These are phyloP conservation scores for Suillus variegatus DNA, from an alignment of 768 basidiomycete genomes.

Conservation along the genomic window DNA sequence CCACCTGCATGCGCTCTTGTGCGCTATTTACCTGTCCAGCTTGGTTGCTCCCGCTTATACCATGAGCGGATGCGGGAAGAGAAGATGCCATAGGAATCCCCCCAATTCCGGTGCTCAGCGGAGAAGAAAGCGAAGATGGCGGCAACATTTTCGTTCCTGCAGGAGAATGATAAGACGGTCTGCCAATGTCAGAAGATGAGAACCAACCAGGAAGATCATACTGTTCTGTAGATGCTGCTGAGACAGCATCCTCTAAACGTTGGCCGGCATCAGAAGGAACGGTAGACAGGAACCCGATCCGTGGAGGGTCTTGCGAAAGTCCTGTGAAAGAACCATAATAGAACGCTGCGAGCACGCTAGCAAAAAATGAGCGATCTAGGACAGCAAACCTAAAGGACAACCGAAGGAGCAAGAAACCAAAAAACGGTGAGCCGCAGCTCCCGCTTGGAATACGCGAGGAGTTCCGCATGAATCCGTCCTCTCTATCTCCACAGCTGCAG, in stretches of 20 bases:
- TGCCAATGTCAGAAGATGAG: background rate
- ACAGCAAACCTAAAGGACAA: background rate
- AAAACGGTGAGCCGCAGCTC: background rate
- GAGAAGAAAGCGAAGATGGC: conserved; percentile 33
- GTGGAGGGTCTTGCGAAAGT: conserved; percentile 67
- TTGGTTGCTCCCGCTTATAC: conserved; percentile 1
- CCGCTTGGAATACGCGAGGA: background rate
- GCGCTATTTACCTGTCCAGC: conserved; percentile 18
- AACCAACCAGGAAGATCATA: conserved; percentile 31
- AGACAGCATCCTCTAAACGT: conserved; percentile 36
- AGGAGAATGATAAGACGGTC: conserved; percentile 7
- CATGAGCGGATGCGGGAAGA: conserved; percentile 1
- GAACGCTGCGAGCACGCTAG: conserved; percentile 64
- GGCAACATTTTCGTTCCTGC: conserved; percentile 44
- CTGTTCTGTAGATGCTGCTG: conserved; percentile 32
- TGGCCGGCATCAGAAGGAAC: conserved; percentile 57
- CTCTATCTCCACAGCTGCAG: conserved; percentile 9
- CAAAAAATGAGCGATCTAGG: background rate
- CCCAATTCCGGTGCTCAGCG: conserved; percentile 24
- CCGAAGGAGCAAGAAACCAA: conserved; percentile 2
- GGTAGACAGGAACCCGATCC: conserved; percentile 72
- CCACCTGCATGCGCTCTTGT: conserved; percentile 11
- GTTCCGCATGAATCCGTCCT: conserved; percentile 4
- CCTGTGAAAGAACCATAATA: conserved; percentile 73
- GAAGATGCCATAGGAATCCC: conserved; percentile 29